Evolutionary conservation across 1,284 basidiomycete species (phyloP).

Genomic region (Ceratobasidium sp.): DNA sequence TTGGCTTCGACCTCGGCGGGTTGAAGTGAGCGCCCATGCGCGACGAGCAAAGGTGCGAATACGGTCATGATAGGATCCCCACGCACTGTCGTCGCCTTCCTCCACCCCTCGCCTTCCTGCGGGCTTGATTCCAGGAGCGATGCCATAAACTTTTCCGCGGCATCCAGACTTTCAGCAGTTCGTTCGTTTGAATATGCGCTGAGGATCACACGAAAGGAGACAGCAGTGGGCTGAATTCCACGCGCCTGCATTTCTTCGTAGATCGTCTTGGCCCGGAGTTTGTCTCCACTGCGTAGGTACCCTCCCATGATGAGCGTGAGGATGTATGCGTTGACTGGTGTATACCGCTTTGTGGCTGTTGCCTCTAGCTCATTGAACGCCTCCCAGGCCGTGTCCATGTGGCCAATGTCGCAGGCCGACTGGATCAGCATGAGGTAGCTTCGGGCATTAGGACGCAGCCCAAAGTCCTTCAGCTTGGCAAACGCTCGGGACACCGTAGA

Average conservation of each 20-base stretch:
- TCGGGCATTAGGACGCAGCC: constrained; percentile 67
- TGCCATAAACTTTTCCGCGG: constrained; percentile 72
- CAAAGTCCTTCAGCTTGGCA: constrained; percentile 62
- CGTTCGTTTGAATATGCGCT: constrained; percentile 66
- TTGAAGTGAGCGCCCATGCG: constrained; percentile 62
- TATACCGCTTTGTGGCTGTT: constrained; percentile 34
- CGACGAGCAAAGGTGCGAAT: constrained; percentile 72
- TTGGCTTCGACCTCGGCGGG: constrained; percentile 68
- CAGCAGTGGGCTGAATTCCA: constrained; percentile 73
- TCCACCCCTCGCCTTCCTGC: constrained; percentile 48
- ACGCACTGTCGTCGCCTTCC: constrained; percentile 52
- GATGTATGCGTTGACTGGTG: constrained; percentile 59
- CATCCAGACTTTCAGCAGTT: constrained; percentile 61
- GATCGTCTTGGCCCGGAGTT: constrained; percentile 69
- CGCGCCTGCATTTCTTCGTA: constrained; percentile 79
- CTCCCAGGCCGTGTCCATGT: constrained; percentile 72
- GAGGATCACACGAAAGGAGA: constrained; percentile 80
- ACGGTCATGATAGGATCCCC: constrained; percentile 61
- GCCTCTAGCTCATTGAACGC: constrained; percentile 76
- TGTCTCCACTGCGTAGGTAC: constrained; percentile 70
- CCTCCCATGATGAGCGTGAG: constrained; percentile 89
- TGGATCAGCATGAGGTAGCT: constrained; percentile 85
- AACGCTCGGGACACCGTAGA: constrained; percentile 74
- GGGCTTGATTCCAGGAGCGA: constrained; percentile 56
- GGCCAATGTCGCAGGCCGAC: constrained; percentile 81